Evolutionary conservation across 1,139 yeast species (phyloP), one percentile per base, ranked within the genome.

Genomic region (Suhomyces guaymorum): DNA sequence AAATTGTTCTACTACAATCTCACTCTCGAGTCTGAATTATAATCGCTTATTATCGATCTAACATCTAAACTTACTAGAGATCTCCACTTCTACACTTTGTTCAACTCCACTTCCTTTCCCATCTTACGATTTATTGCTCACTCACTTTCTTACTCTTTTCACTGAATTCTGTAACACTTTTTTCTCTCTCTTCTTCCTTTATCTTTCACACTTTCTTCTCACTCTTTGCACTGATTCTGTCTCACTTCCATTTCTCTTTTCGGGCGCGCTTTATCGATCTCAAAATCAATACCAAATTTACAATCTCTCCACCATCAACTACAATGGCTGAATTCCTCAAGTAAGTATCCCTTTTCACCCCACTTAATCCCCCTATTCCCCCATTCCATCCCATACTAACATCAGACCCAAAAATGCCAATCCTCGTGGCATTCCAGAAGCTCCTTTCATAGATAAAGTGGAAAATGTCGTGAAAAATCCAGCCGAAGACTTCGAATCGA

Each of bases 361-460:
- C 23, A 7, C 6, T 11, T 10, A 11, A 10, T 9, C 6, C 7
- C 20, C 20, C 20, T 9, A 9, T 7, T 9, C 9, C 11, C 25
- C 25, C 2, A 16, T 12, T 11, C 13, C 14, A 23, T 1, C 26
- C 26, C 15, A 18, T 19, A 6, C 15, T 58, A 57, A 60, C 61
- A 6, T 14, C n/a, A 75, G 80, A 54, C 75, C 80, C 9, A 73
- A 65, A 15, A 68, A 70, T 29, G 61, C 81, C 28, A 90, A 90
- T 52, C 92, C 96, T 15, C 74, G 97, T 46, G 98, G 98, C 1
- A 92, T 92, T 39, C 99, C 98, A 8, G 86, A 86, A 53, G 98
- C 98, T 1, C 96, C 95, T 17, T 92, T 94, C 58, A 82, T 94
- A 41, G 95, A 86, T 44, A 78, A 80, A 42, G 95, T 92, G 13